Percentiles rank a stretch among this genome's conserved stretches.
These are phyloP conservation scores for Coemansia sp. DNA, from an alignment of 192 early-diverging fungal genomes.

Conservation along the genomic window DNA sequence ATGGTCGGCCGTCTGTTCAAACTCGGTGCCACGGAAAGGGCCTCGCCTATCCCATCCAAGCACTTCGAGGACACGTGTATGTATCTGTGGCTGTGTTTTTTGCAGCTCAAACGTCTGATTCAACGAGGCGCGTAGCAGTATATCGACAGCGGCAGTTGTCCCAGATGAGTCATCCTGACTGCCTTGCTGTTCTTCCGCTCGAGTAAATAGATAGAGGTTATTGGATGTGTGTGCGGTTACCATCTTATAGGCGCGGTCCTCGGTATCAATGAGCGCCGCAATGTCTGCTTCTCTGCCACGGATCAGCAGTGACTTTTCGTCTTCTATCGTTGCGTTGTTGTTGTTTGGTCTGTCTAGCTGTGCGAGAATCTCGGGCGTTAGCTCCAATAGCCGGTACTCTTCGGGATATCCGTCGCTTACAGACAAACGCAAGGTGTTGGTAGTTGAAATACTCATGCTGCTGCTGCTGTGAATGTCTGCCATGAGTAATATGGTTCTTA, in stretches of 20 bases:
- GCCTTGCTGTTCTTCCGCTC: not conserved
- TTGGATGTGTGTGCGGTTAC: constrained; percentile 53
- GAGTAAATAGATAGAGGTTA: constrained; percentile 39
- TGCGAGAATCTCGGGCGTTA: constrained; percentile 30
- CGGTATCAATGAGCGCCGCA: constrained; percentile 28
- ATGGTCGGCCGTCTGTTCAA: constrained; percentile 17
- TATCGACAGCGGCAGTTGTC: not conserved
- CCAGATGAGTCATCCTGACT: not conserved
- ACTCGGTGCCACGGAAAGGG: constrained; percentile 40
- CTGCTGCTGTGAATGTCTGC: not conserved
- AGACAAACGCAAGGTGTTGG: constrained; percentile 21
- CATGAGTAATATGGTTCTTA: not conserved
- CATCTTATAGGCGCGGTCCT: constrained; percentile 32
- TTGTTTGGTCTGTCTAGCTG: constrained; percentile 32
- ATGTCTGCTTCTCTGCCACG: constrained; percentile 37
- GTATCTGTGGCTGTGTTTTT: constrained; percentile 29
- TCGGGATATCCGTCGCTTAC: constrained; percentile 50
- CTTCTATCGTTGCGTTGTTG: not conserved
- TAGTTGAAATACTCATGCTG: not conserved
- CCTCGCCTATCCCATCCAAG: constrained; percentile 43
- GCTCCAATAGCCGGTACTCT: constrained; percentile 40
- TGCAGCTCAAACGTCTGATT: constrained; percentile 54
- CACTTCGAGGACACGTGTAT: constrained; percentile 32
- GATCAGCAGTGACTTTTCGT: constrained; percentile 18
- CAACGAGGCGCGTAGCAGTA: constrained; percentile 34